A percentile compares a stretch with the other conserved stretches of the same genome.
Conservation (phyloP, 148 eudicot species). For the Vaccinium macrocarpon region DNA sequence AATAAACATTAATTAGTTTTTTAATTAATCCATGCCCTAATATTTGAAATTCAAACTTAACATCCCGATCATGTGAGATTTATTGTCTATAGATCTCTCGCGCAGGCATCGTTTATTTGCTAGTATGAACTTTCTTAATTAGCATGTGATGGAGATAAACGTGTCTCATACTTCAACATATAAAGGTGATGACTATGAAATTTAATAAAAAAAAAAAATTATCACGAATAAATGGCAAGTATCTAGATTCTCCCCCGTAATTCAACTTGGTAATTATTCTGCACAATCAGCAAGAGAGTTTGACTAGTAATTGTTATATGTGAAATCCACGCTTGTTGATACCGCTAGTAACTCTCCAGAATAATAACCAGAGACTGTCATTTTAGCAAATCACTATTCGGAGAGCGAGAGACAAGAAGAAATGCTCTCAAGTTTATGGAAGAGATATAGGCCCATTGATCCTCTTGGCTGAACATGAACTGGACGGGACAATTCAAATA, state of each 20-base stretch:
- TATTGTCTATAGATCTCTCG: background rate
- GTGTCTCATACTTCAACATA: background rate
- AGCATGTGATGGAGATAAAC: background rate
- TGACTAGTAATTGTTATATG: background rate
- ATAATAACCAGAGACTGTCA: too few relatives aligned
- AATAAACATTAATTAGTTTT: background rate
- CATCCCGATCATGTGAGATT: background rate
- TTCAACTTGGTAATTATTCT: too few relatives aligned
- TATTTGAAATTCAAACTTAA: background rate
- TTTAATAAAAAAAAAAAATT: too few relatives aligned
- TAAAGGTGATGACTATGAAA: background rate
- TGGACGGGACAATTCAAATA: too few relatives aligned
- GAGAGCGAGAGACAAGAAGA: too few relatives aligned
- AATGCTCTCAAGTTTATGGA: too few relatives aligned
- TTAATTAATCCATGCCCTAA: background rate
- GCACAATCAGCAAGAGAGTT: background rate
- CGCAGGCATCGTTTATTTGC: background rate
- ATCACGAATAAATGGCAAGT: background rate
- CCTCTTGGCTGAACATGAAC: too few relatives aligned
- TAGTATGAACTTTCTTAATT: background rate
- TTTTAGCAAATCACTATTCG: background rate
- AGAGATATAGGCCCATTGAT: too few relatives aligned
- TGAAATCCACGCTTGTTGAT: too few relatives aligned
- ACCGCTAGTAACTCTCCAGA: too few relatives aligned
- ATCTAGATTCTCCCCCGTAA: background rate